Base-by-base conservation (phyloP, 305 asterid species). In the Fraxinus baroniana region DNA sequence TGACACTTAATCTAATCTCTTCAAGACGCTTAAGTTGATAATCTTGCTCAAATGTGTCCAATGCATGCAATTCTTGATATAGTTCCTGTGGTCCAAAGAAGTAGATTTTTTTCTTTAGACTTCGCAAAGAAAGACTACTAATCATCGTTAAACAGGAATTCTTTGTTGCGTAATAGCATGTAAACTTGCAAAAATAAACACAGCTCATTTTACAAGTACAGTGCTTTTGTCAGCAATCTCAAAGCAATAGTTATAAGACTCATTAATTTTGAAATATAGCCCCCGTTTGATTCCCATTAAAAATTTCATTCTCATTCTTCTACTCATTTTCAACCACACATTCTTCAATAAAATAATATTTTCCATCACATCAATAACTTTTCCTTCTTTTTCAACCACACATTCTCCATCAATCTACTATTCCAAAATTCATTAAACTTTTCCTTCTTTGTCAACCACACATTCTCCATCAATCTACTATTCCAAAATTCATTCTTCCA, bases 31-130 rank as follows among this genome's bases (percentile, higher is more conserved):
- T 90, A 18, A 12, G 88, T 66, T 81, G 95, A 82, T 89, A 89
- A 26, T 92, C 93, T 88, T 90, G 91, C 85, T 93, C 93, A 46
- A 86, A 66, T 90, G 46, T 90, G 86, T 91, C 95, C 82, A 93
- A 79, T 64, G 84, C 46, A 60, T 91, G 91, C 88, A 91, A 88
- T 87, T 90, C 93, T 84, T 89, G 97, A 85, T 93, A 94, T 79
- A 94, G 89, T 72, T 92, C 97, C 98, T 94, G 97, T 44, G 64
- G 82, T 68, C 76, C 82, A 78, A 46, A 83, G 86, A 32, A 10
- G 35, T 15, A n/a, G 24, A 17, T 26, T 60, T 81, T 82, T 64
- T 70, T 60, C 30, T 79, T 57, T 7, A 81, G 33, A 68, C 85
- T 22, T 62, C n/a, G 24, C 13, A 62, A 49, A 71, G 26, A 12